Evolutionary conservation across 345 rosid species (phyloP).

Genomic region (Erucastrum elatum): DNA sequence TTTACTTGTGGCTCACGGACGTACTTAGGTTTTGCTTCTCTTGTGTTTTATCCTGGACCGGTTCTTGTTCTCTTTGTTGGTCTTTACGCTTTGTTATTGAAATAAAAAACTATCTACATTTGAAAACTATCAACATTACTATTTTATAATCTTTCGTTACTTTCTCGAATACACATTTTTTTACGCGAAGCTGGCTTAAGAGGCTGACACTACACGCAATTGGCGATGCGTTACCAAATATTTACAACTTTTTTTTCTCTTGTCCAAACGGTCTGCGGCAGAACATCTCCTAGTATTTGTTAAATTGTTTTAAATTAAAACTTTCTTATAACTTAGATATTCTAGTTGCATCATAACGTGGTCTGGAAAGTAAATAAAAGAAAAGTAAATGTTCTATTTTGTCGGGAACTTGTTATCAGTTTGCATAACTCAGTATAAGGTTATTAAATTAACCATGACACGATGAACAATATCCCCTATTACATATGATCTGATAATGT

Average conservation of each 20-base stretch:
- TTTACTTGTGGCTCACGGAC: constrained; percentile 13
- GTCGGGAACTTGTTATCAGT: too few species aligned
- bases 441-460: not conserved
- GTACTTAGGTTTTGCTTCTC: not conserved
- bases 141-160: not conserved
- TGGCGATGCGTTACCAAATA: not conserved
- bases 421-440: not conserved
- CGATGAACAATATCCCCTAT: not conserved
- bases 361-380: too few species aligned
- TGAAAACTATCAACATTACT: not conserved
- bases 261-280: not conserved
- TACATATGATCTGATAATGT: not conserved
- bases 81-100: not conserved
- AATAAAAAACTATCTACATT: not conserved
- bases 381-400: too few species aligned
- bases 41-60: not conserved
- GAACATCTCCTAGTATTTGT: not conserved
- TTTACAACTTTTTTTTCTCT: not conserved
- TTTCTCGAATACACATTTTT: not conserved
- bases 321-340: not conserved
- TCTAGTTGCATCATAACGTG: not conserved
- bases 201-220: not conserved
- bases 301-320: too few species aligned
- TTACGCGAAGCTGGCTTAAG: not conserved
- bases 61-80: constrained; percentile 30